Base-by-base conservation (phyloP, 345 rosid genomes). In the Combretum micranthum region DNA sequence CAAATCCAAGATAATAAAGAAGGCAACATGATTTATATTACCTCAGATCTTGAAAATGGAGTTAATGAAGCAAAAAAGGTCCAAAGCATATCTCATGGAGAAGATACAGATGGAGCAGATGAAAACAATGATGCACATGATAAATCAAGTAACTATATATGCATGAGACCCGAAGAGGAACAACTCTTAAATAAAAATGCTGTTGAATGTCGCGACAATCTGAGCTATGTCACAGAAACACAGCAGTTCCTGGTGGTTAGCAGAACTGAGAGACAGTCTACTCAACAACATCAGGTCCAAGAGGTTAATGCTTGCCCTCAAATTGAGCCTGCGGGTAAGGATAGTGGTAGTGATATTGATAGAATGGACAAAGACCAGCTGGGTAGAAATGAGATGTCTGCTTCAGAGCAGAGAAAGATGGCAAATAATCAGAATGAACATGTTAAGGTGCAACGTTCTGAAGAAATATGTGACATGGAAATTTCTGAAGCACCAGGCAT, bases 81-180 rank as follows among this genome's bases (percentile, higher is more conserved):
- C 60, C 59, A 42, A 47, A 62, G 43, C 67, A 43, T 53, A 46
- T 32, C n/a, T 63, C 65, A 57, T 44, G 52, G 52, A 55, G 58
- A 77, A 50, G 59, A 53, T 17, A 39, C 19, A 42, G 77, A 71
- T 46, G 66, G 57, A 55, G 55, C 44, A 48, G 62, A 53, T 66
- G 71, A 72, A 60, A 52, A 50, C 50, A 39, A 54, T 51, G 59
- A 44, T 45, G 66, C 25, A 13, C 57, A 32, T 64, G 52, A 60
- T 48, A 52, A 59, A 13, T 21, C 6, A n/a, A 53, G 14, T 13
- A 47, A 32, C 56, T 50, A 52, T 51, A 42, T 56, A 12, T 43
- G 42, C 39, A 17, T 7, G 37, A 62, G 52, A 63, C 64, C 70
- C 42, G 64, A 20, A 16, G 16, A 3, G 15, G 55, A 45, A 59